Percentiles rank a stretch among this genome's conserved stretches.
These are phyloP conservation scores for Phytophthora pluvialis DNA, from an alignment of 352 stramenopile species.

Conservation along the genomic window DNA sequence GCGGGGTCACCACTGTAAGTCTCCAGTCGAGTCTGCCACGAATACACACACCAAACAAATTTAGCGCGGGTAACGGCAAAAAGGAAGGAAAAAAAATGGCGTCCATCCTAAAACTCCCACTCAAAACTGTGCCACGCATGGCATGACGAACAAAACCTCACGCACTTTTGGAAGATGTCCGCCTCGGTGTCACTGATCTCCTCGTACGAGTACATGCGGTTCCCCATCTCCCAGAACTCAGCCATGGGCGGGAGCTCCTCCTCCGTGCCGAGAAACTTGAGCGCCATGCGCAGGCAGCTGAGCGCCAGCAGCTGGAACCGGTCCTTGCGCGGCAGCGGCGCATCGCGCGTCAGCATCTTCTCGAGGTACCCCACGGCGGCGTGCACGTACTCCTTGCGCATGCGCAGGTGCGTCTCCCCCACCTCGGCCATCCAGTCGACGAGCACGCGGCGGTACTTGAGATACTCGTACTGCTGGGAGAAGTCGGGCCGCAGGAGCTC, in stretches of 20 bases:
- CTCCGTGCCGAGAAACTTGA: conserved; percentile 84
- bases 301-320: conserved; percentile 85
- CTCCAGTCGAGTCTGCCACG: conserved; percentile 68
- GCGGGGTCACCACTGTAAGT: conserved; percentile 68
- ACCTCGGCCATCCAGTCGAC: conserved; percentile 90
- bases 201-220: conserved; percentile 85
- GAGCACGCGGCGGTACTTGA: conserved; percentile 83
- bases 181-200: conserved; percentile 84
- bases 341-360: conserved; percentile 56
- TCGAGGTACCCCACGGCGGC: conserved; percentile 86
- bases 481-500: conserved; percentile 76
- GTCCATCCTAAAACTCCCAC: conserved; percentile 14
- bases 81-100: not conserved
- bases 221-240: conserved; percentile 88
- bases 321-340: conserved; percentile 66
- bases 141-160: conserved; percentile 26
- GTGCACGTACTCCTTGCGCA: conserved; percentile 85
- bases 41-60: conserved; percentile 28
- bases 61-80: conserved; percentile 29
- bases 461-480: conserved; percentile 78
- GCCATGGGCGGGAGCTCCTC: conserved; percentile 81
- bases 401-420: conserved; percentile 78
- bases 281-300: conserved; percentile 77
- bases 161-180: conserved; percentile 51
- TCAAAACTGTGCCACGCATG: conserved; percentile 8